Evolutionary conservation across 2,329 filamentous ascomycete species (phyloP), one percentile per base, ranked within the genome.

Genomic region (Colletotrichum tropicicola): DNA sequence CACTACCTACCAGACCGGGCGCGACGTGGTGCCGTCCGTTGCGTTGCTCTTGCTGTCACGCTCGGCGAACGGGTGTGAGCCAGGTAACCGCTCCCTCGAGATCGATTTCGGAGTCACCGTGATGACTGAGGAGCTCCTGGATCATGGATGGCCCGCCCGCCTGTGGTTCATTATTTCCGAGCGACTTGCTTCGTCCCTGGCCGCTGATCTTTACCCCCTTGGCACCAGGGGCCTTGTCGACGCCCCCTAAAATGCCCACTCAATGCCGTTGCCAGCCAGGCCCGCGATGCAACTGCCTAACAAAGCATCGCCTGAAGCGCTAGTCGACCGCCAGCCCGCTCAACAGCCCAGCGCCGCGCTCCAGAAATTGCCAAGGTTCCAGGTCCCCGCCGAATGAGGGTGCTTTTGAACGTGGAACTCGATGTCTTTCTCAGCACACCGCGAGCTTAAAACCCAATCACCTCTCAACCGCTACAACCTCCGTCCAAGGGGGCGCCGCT

Each of bases 21-120:
- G n/a, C n/a, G n/a, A n/a, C n/a, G n/a, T n/a, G n/a, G n/a, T n/a
- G n/a, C n/a, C n/a, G n/a, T n/a, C n/a, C n/a, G n/a, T n/a, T n/a
- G n/a, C n/a, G n/a, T n/a, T n/a, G n/a, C n/a, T n/a, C n/a, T n/a
- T 35, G 23, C 21, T 49, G 28, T 30, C 27, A 37, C 32, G 19
- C 32, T 59, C 57, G 59, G 43, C 44, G 52, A 30, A 43, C 53
- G n/a, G n/a, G n/a, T n/a, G n/a, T n/a, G n/a, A n/a, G n/a, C 59
- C 30, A 47, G 49, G 32, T 35, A 28, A 32, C 55, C 39, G 25
- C 41, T n/a, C 41, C 15, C 52, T 41, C 32, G 23, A 45, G 35
- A 61, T 55, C 49, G 35, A 37, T 27, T 51, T 66, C 63, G 63
- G 63, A 62, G 63, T 66, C 63, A 66, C 63, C 63, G 63, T 66